A percentile compares a stretch with the other conserved stretches of the same genome.
Evolutionary conservation across 2,329 filamentous ascomycete genomes (phyloP).

Genomic region (Pseudogymnoascus sp.): DNA sequence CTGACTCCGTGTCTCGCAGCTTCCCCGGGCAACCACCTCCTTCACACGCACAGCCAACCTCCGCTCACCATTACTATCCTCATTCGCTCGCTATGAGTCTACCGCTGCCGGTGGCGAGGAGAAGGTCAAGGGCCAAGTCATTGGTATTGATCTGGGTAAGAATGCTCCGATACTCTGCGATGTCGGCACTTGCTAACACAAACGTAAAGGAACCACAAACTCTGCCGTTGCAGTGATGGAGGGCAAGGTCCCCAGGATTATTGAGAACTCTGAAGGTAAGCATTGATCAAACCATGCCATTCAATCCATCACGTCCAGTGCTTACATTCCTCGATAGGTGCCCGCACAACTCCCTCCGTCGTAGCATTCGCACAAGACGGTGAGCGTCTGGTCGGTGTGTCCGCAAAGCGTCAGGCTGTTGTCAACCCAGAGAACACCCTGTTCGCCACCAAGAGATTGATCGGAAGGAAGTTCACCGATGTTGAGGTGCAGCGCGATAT

Average conservation of each 20-base stretch:
- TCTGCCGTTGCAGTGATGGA: conserved; percentile 97
- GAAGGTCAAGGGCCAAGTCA: conserved; percentile 93
- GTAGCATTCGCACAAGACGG: conserved; percentile 94
- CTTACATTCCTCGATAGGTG: conserved; percentile 44
- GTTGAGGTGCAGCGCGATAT: conserved; percentile 91
- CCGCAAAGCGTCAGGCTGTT: conserved; percentile 94
- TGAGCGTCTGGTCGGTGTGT: conserved; percentile 92
- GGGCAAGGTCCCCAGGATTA: conserved; percentile 90
- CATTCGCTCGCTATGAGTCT: conserved; percentile 71
- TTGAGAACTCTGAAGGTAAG: conserved; percentile 92
- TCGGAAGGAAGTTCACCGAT: conserved; percentile 94
- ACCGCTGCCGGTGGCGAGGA: conserved; percentile 46
- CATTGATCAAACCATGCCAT: conserved; percentile 16
- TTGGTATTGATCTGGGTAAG: conserved; percentile 94
- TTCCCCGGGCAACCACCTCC: conserved; percentile 67
- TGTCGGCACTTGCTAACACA: conserved; percentile 8
- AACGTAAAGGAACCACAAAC: conserved; percentile 70
- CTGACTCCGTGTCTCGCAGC: conserved; percentile 37
- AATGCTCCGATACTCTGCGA: conserved; percentile 17
- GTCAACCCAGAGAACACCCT: conserved; percentile 98
- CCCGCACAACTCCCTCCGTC: conserved; percentile 85
- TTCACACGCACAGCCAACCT: conserved; percentile 59
- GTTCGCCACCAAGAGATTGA: conserved; percentile 97
- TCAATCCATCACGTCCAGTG: background rate
- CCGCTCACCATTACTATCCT: conserved; percentile 62